phyloP scores from a whole-genome alignment of 768 basidiomycete species.

The Kwoniella dendrophila region DNA sequence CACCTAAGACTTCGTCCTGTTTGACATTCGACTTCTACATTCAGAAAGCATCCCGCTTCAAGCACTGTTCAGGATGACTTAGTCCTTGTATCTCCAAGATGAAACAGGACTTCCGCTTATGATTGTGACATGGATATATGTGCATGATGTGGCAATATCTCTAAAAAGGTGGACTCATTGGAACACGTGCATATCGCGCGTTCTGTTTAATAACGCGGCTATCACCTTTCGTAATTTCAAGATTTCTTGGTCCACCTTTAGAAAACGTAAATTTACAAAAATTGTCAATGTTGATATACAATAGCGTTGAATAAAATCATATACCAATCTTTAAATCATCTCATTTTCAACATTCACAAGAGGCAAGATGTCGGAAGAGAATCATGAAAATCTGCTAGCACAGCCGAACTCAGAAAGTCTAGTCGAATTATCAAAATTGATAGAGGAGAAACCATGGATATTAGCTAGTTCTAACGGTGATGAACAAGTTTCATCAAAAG shows the following conservation, averaged over 20 bases:
- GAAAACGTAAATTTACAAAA: background rate
- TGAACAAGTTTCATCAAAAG: slow-evolving; percentile 36
- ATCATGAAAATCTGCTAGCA: background rate
- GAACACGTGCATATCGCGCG: background rate
- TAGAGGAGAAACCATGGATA: slow-evolving; percentile 26
- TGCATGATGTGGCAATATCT: background rate
- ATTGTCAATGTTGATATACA: background rate
- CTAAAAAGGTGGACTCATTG: background rate
- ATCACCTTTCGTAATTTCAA: background rate
- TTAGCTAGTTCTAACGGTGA: slow-evolving; percentile 41
- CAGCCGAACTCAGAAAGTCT: slow-evolving; percentile 15
- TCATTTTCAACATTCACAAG: no score
- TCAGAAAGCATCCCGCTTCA: no score
- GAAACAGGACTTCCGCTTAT: no score
- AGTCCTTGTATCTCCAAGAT: no score
- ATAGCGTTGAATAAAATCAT: background rate
- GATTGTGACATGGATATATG: no score
- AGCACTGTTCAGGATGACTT: no score
- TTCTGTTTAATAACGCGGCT: background rate
- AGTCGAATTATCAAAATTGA: slow-evolving; percentile 5
- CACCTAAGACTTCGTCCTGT: no score
- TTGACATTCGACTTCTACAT: no score
- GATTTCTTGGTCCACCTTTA: slow-evolving; percentile 10
- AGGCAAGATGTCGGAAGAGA: slow-evolving; percentile 2
- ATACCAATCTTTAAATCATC: background rate